Conservation (phyloP, 139 green algal species). For the Trebouxia sp. region DNA sequence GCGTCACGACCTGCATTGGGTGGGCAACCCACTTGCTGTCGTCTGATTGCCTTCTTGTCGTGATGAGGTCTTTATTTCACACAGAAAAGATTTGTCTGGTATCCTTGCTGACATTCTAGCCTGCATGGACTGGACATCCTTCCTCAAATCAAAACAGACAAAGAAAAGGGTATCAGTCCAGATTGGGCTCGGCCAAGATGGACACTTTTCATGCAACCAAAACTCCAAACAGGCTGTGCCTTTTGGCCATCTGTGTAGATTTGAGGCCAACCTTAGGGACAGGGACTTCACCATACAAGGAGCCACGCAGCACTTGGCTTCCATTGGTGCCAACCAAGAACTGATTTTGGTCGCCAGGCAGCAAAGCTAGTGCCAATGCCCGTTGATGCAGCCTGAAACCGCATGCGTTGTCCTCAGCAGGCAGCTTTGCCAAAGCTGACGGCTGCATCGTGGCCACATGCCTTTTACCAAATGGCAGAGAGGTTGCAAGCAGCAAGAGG, state of each 20-base stretch:
- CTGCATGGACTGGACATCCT: too few relatives aligned
- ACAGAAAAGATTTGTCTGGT: too few relatives aligned
- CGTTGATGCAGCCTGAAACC: not conserved
- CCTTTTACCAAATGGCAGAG: not conserved
- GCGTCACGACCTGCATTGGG: too few relatives aligned
- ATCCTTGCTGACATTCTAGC: too few relatives aligned
- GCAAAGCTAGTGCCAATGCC: not conserved
- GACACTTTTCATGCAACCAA: not conserved
- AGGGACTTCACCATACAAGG: constrained; percentile 8
- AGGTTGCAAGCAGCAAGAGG: not conserved
- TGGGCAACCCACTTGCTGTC: too few relatives aligned
- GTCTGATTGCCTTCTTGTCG: too few relatives aligned
- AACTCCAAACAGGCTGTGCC: not conserved
- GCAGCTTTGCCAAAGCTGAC: too few relatives aligned
- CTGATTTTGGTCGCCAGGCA: not conserved
- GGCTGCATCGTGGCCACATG: not conserved
- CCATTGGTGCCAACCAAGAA: not conserved
- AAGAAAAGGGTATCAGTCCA: too few relatives aligned
- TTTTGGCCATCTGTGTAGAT: too few relatives aligned
- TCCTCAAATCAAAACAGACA: too few relatives aligned
- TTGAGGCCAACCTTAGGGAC: constrained; percentile 14
- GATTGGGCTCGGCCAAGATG: too few relatives aligned
- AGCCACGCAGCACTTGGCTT: not conserved
- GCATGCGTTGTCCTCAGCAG: not conserved
- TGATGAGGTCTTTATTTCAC: too few relatives aligned